A percentile compares a stretch with the other conserved stretches of the same genome.
Conservation (phyloP, 768 basidiomycete species). For the Boletus fagicola region DNA sequence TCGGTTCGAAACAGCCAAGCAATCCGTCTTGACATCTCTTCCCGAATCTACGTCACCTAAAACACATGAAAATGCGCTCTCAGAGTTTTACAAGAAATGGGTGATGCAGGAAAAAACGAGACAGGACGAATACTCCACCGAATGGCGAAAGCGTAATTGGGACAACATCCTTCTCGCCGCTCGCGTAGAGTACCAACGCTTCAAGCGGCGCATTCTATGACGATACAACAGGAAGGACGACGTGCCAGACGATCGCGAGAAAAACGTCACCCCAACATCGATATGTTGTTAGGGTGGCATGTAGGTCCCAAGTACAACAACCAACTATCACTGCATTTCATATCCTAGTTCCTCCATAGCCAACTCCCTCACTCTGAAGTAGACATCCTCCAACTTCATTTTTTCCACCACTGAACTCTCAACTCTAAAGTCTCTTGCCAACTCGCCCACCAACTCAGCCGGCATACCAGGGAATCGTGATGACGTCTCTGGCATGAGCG, state of each 20-base stretch:
- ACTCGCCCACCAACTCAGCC: constrained; percentile 56
- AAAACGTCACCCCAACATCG: neutral
- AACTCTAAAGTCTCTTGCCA: constrained; percentile 57
- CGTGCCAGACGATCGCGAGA: neutral
- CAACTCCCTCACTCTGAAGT: constrained; percentile 61
- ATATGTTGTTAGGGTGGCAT: neutral
- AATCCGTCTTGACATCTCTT: constrained; percentile 53
- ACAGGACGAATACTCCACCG: constrained; percentile 57
- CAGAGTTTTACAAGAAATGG: constrained; percentile 75
- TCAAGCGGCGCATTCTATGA: constrained; percentile 35
- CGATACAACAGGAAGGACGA: neutral
- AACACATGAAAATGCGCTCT: constrained; percentile 66
- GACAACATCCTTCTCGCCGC: constrained; percentile 55
- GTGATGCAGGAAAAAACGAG: constrained; percentile 61
- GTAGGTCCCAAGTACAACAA: neutral
- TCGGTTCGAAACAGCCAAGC: constrained; percentile 73
- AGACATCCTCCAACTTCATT: constrained; percentile 55
- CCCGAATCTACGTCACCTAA: constrained; percentile 48
- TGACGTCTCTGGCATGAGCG: constrained; percentile 56
- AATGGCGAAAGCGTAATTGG: constrained; percentile 66
- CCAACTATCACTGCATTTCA: constrained; percentile 24
- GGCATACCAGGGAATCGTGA: constrained; percentile 77
- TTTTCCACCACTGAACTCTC: constrained; percentile 61
- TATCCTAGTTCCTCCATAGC: constrained; percentile 49
- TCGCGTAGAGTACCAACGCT: constrained; percentile 51